Conservation (phyloP, 2,329 filamentous ascomycete species). For the Ophidiomyces ophidiicola region DNA sequence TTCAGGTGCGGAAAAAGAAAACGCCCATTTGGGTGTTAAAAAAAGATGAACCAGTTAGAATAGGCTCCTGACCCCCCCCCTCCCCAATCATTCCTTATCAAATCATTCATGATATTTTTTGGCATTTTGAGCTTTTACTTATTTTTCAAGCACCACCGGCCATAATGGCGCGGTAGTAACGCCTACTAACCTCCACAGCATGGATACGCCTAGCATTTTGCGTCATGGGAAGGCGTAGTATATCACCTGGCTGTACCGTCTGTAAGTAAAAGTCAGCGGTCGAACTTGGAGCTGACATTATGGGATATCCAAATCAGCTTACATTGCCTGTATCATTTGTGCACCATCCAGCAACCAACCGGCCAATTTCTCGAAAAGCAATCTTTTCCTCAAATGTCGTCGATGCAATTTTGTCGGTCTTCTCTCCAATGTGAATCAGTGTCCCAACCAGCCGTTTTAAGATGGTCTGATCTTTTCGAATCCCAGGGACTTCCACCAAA, state of each 20-base stretch:
- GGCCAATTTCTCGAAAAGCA: conserved; percentile 71
- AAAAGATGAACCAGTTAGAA: no score
- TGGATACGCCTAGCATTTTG: conserved; percentile 61
- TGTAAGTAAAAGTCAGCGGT: conserved; percentile 4
- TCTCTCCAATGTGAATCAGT: conserved; percentile 32
- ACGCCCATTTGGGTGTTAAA: no score
- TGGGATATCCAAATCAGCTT: conserved; percentile 23
- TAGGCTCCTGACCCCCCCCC: no score
- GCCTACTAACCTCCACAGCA: conserved; percentile 55
- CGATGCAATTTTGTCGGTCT: conserved; percentile 27
- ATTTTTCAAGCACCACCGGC: conserved; percentile 20
- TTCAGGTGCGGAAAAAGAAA: no score
- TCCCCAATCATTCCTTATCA: background rate
- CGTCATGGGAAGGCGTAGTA: conserved; percentile 43
- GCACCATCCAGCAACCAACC: conserved; percentile 56
- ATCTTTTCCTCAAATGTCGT: conserved; percentile 50
- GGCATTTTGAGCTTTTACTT: background rate
- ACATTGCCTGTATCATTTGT: conserved; percentile 49
- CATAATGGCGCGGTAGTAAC: conserved; percentile 56
- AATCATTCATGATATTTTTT: conserved; percentile 2
- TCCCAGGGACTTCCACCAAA: conserved; percentile 33
- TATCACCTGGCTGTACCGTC: conserved; percentile 27
- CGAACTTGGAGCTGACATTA: background rate
- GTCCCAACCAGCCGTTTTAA: conserved; percentile 38
- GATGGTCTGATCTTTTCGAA: conserved; percentile 31